Base-by-base conservation (phyloP, 2,329 filamentous ascomycete genomes). In the Fusarium camptoceras region DNA sequence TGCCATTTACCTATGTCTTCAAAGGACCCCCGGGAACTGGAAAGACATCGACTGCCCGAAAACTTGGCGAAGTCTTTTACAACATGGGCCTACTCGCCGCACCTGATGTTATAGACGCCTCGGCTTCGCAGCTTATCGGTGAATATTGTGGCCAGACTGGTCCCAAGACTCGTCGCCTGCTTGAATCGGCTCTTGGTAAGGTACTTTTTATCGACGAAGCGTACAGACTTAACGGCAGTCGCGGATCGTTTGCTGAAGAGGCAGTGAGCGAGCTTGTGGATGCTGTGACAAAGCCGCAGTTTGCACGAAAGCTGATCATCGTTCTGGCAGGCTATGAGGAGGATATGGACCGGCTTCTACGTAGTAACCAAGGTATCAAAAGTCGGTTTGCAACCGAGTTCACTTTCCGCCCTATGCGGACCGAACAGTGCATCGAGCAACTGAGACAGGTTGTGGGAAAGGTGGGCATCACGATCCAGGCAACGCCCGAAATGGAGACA, bases 191-290 rank as follows among this genome's bases (percentile, higher is more conserved):
- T 0, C 82, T 92, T 0, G 91, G 91, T 0, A 89, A 87, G 53
- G 88, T 93, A 0, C 83, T 94, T 0, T 90, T 93, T 71, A 85
- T 93, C 24, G 91, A 93, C 64, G 90, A 93, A 75, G 91, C 90
- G 0, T 92, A 92, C 68, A 85, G 90, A 2, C 84, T 93, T 4
- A 71, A 71, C 15, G 73, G 69, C 6, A 83, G 80, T 0, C 85
- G 87, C 3, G 88, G 87, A 0, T 74, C 76, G 0, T 92, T 87
- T 66, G 88, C 86, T 1, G 84, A 85, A 55, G 85, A 87, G 71
- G 85, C 85, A 5, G 81, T 86, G 34, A 83, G 85, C 51, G 85
- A 87, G 73, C 75, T 87, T 1, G 83, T 86, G 9, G 83, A 86
- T 66, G 83, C 80, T 4, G 75, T 84, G 4, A 85, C 83, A 8